These are phyloP conservation scores for Hypoxylon rickii DNA, from an alignment of 495 filamentous ascomycete species.

Conservation along the genomic window DNA sequence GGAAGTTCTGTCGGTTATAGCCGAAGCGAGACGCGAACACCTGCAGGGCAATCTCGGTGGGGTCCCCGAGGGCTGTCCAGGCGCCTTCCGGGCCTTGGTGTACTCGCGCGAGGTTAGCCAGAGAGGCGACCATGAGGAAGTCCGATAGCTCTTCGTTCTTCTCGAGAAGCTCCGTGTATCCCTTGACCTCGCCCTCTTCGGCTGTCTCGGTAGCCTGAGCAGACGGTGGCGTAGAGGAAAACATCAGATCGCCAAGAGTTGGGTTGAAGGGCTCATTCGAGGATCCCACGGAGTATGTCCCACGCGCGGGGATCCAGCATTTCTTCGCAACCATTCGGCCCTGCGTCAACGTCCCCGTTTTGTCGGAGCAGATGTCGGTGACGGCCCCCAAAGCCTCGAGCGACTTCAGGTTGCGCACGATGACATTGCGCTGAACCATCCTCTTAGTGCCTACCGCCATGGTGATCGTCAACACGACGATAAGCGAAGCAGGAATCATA, in stretches of 20 bases:
- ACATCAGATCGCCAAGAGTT: constrained; percentile 55
- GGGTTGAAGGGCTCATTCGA: constrained; percentile 63
- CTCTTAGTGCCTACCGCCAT: constrained; percentile 58
- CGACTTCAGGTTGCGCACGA: constrained; percentile 56
- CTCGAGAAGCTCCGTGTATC: constrained; percentile 9
- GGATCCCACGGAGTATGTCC: constrained; percentile 63
- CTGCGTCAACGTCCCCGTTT: constrained; percentile 74
- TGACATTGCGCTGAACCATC: constrained; percentile 56
- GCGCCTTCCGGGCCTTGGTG: constrained; percentile 49
- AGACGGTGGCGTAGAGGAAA: constrained; percentile 45
- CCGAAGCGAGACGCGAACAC: constrained; percentile 68
- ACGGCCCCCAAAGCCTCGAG: constrained; percentile 67
- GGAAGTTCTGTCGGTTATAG: constrained; percentile 58
- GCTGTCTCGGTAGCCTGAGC: constrained; percentile 17
- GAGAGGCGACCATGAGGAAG: constrained; percentile 64
- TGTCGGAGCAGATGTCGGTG: constrained; percentile 76
- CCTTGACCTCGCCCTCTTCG: constrained; percentile 18
- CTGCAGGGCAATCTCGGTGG: constrained; percentile 73
- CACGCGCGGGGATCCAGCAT: constrained; percentile 58
- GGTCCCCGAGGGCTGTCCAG: constrained; percentile 69
- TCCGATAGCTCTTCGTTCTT: constrained; percentile 49
- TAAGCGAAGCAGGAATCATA: constrained; percentile 58
- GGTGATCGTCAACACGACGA: constrained; percentile 60
- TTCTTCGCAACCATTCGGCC: constrained; percentile 63
- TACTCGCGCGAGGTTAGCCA: constrained; percentile 69